Conservation (phyloP, 2,329 filamentous ascomycete species). For the Epichloe gansuensis region DNA sequence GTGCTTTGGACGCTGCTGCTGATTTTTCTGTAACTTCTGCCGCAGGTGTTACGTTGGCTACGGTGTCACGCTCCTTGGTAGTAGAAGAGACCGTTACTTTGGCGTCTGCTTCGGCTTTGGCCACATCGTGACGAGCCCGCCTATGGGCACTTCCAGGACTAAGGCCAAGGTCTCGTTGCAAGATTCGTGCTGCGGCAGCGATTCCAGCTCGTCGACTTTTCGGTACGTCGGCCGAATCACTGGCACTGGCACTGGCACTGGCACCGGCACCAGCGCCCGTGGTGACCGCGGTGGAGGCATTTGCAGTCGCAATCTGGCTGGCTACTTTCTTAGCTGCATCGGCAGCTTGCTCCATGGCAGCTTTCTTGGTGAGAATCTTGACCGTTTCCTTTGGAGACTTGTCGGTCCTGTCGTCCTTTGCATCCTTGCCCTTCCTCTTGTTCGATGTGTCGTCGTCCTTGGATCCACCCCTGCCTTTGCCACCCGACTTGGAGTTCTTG, state of each 20-base stretch:
- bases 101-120: constrained; percentile 38
- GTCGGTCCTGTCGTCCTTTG: constrained; percentile 43
- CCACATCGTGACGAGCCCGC: constrained; percentile 44
- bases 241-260: constrained; percentile 17
- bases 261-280: constrained; percentile 11
- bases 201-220: constrained; percentile 50
- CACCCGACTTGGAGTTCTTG: constrained; percentile 36
- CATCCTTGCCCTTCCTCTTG: constrained; percentile 53
- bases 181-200: constrained; percentile 48
- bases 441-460: constrained; percentile 38
- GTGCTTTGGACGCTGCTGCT: constrained; percentile 8
- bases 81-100: constrained; percentile 22
- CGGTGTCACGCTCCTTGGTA: constrained; percentile 18
- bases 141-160: constrained; percentile 50
- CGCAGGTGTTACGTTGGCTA: constrained; percentile 8
- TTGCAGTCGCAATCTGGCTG: constrained; percentile 20
- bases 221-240: constrained; percentile 13
- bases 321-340: constrained; percentile 32
- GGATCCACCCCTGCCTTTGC: constrained; percentile 31
- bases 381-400: constrained; percentile 44
- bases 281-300: constrained; percentile 20
- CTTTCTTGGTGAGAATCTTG: constrained; percentile 50
- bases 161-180: constrained; percentile 53
- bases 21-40: constrained; percentile 9
- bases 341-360: constrained; percentile 34